phyloP scores from a whole-genome alignment of 495 filamentous ascomycete genomes.

The Aspergillus nidulans region DNA sequence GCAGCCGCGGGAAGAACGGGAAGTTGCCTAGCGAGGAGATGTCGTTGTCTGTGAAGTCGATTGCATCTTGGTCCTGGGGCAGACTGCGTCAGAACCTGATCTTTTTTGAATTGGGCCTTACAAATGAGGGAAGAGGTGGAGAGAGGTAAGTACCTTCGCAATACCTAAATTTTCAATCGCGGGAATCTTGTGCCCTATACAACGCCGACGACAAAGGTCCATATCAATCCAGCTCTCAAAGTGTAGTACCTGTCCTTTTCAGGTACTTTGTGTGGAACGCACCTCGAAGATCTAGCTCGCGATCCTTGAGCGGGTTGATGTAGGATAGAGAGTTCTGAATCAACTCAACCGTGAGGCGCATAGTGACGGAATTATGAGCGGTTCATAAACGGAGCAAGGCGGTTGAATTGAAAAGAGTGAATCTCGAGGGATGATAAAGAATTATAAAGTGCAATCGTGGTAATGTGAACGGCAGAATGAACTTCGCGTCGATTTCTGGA shows the following conservation, averaged over 20 bases:
- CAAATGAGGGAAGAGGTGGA: neutral
- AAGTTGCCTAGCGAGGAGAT: constrained; percentile 86
- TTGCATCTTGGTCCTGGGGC: constrained; percentile 73
- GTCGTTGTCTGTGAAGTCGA: constrained; percentile 98
- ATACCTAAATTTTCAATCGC: constrained; percentile 97
- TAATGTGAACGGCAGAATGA: neutral
- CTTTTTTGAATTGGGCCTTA: too few species aligned
- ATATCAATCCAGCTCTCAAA: constrained; percentile 83
- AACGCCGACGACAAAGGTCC: constrained; percentile 45
- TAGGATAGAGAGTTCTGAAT: constrained; percentile 89
- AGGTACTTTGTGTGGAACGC: constrained; percentile 56
- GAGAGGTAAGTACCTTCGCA: constrained; percentile 60
- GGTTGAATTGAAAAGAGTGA: neutral
- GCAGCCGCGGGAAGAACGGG: constrained; percentile 83
- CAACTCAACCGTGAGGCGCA: constrained; percentile 94
- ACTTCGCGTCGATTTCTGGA: neutral
- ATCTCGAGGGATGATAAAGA: neutral
- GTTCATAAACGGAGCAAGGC: neutral
- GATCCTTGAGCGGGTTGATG: constrained; percentile 95
- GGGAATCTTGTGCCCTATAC: constrained; percentile 94
- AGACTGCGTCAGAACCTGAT: constrained; percentile 6
- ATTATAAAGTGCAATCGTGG: neutral
- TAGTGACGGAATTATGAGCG: constrained; percentile 35
- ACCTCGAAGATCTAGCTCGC: constrained; percentile 99
- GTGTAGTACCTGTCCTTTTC: constrained; percentile 99